Evolutionary conservation across 441 rosid genomes (phyloP).

Genomic region (Euphorbia schlechtendalii): DNA sequence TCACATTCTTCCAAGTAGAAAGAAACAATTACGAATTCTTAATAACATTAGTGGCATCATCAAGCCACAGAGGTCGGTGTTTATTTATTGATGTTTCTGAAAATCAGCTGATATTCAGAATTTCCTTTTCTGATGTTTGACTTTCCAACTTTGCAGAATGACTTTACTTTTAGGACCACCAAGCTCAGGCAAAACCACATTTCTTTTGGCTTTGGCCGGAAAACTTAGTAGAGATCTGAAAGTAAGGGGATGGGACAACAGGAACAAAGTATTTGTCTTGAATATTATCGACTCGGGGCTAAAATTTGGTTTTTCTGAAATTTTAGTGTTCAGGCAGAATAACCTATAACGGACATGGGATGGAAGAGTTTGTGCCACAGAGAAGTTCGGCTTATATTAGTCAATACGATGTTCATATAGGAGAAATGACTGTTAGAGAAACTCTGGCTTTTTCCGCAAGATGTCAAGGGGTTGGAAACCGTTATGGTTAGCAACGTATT

Average conservation of each 20-base stretch:
- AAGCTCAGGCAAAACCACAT: slow-evolving; percentile 58
- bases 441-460: slow-evolving; percentile 20
- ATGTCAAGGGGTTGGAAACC: slow-evolving; percentile 22
- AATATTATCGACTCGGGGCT: not conserved
- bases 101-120: no score
- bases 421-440: slow-evolving; percentile 21
- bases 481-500: slow-evolving; percentile 12
- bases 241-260: slow-evolving; percentile 23
- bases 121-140: not conserved
- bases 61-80: slow-evolving; percentile 49
- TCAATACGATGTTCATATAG: slow-evolving; percentile 21
- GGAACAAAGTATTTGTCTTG: slow-evolving; percentile 2
- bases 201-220: slow-evolving; percentile 51
- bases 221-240: slow-evolving; percentile 37
- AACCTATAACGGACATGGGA: slow-evolving; percentile 20
- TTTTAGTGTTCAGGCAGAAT: slow-evolving; percentile 21
- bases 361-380: slow-evolving; percentile 22
- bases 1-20: slow-evolving; percentile 47
- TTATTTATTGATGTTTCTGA: no score
- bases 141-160: slow-evolving; percentile 25
- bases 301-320: not conserved
- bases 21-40: slow-evolving; percentile 47
- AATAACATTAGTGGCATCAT: slow-evolving; percentile 56
- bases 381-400: slow-evolving; percentile 20
- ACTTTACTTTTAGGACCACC: slow-evolving; percentile 67